These are phyloP conservation scores for Boletus tylopilopsis DNA, from an alignment of 768 basidiomycete species.

Conservation along the genomic window DNA sequence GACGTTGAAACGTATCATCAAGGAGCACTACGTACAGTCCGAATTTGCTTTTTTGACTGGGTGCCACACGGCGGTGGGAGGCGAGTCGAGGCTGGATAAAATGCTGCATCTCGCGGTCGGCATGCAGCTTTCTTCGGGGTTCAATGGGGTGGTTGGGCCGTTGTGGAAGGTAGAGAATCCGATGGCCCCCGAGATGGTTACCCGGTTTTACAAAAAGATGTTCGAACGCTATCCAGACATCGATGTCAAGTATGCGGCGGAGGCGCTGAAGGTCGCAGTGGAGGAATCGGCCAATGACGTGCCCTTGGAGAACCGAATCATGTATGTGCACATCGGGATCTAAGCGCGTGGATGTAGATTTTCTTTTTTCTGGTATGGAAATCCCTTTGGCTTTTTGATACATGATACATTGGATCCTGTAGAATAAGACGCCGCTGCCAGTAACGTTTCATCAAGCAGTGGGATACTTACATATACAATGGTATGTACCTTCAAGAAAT, in stretches of 20 bases:
- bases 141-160: slow-evolving; percentile 1
- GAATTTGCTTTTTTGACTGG: not conserved
- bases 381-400: too few species aligned
- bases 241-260: not conserved
- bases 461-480: too few species aligned
- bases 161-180: not conserved
- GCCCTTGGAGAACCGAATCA: not conserved
- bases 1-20: not conserved
- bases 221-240: too few species aligned
- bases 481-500: too few species aligned
- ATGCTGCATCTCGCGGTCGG: not conserved
- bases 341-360: not conserved
- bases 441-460: too few species aligned
- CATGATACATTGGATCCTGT: too few species aligned
- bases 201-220: too few species aligned
- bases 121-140: not conserved
- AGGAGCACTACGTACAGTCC: not conserved
- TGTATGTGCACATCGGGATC: not conserved
- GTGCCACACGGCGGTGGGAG: not conserved
- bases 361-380: too few species aligned
- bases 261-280: not conserved
- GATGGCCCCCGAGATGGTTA: not conserved
- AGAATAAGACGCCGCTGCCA: too few species aligned
- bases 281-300: not conserved
- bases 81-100: not conserved